Percentiles rank a stretch among this genome's conserved stretches.
These are phyloP conservation scores for Cladophialophora carrionii DNA, from an alignment of 2,329 filamentous ascomycete species.

Conservation along the genomic window DNA sequence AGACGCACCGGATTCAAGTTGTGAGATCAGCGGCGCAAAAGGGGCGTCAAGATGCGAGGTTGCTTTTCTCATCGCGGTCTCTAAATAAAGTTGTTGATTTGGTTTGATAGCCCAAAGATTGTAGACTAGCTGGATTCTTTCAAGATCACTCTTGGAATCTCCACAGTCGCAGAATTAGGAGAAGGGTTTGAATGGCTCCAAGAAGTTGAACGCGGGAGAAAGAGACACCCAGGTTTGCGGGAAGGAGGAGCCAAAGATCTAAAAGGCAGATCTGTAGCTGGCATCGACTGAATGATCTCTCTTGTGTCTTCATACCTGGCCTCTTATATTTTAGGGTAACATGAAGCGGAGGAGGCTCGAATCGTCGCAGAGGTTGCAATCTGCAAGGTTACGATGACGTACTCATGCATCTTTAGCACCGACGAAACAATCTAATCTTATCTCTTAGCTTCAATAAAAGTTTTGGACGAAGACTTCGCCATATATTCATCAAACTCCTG, in stretches of 20 bases:
- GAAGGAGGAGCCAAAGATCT: neutral
- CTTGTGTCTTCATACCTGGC: no score
- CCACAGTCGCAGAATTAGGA: neutral
- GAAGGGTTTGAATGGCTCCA: neutral
- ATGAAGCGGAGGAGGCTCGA: no score
- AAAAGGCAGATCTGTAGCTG: neutral
- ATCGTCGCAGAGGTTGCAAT: no score
- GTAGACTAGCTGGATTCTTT: neutral
- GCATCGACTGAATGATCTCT: neutral
- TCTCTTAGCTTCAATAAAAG: slow-evolving; percentile 4
- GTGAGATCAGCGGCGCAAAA: neutral
- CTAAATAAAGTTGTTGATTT: neutral
- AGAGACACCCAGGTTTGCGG: neutral
- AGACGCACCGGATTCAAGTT: neutral
- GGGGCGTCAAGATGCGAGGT: neutral
- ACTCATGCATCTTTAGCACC: no score
- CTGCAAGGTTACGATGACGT: no score
- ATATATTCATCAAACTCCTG: neutral
- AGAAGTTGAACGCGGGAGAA: no score
- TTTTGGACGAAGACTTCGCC: slow-evolving; percentile 2
- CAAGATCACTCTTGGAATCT: neutral
- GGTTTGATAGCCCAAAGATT: neutral
- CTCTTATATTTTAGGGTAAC: no score
- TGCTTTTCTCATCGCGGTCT: neutral
- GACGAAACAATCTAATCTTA: neutral